Conservation (phyloP, 768 basidiomycete genomes). For the Amyloporia xantha region DNA sequence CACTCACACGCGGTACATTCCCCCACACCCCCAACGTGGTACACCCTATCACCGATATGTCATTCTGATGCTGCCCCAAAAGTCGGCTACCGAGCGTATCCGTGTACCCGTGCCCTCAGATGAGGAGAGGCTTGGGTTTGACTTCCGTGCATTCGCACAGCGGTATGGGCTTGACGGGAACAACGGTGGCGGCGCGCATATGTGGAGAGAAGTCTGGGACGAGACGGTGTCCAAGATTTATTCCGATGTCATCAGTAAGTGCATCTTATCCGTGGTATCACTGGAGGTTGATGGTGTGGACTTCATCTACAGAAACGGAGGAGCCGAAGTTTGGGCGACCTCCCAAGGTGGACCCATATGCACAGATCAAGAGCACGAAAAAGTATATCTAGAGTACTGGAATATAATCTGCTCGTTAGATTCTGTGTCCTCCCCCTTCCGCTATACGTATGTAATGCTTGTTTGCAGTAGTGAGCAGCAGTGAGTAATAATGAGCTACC, state of each 20-base stretch:
- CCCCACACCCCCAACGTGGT: conserved; percentile 88
- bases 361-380: conserved; percentile 40
- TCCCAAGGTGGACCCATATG: conserved; percentile 50
- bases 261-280: conserved; percentile 3
- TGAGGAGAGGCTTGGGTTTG: conserved; percentile 48
- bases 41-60: conserved; percentile 90
- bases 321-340: conserved; percentile 55
- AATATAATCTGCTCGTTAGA: not conserved
- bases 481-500: too few species aligned
- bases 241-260: conserved; percentile 59
- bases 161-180: conserved; percentile 47
- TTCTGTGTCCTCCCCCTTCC: not conserved
- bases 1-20: conserved; percentile 69
- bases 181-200: conserved; percentile 66
- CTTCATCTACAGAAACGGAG: conserved; percentile 27
- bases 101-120: conserved; percentile 18
- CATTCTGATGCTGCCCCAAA: conserved; percentile 68
- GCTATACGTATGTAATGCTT: too few species aligned
- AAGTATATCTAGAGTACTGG: conserved; percentile 30
- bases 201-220: conserved; percentile 81
- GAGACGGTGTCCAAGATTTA: conserved; percentile 61
- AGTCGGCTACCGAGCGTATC: conserved; percentile 27
- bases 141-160: conserved; percentile 56
- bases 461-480: too few species aligned
- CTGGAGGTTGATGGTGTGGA: not conserved